These are phyloP conservation scores for Zasmidium angulare DNA, from an alignment of 2,329 filamentous ascomycete genomes.

Conservation along the genomic window DNA sequence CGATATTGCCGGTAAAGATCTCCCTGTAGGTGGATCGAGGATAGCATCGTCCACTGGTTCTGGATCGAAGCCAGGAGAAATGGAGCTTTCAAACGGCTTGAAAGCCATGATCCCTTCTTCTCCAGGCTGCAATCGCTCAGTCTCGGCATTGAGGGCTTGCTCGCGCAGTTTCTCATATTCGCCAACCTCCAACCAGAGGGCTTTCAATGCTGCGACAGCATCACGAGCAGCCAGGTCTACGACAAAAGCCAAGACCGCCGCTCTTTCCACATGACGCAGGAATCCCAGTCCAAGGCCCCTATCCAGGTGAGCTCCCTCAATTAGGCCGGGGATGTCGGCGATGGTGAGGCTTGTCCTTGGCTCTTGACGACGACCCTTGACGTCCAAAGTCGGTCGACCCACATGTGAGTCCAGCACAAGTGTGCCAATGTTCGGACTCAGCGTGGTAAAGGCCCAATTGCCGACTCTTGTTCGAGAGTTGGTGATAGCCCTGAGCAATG, in stretches of 20 bases:
- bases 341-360: slow-evolving; percentile 81
- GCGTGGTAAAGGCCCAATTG: slow-evolving; percentile 94
- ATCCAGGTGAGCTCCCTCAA: slow-evolving; percentile 89
- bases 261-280: slow-evolving; percentile 89
- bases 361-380: slow-evolving; percentile 49
- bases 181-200: slow-evolving; percentile 86
- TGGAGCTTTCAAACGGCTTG: slow-evolving; percentile 45
- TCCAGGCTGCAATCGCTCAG: slow-evolving; percentile 53
- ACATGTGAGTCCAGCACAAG: slow-evolving; percentile 87
- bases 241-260: slow-evolving; percentile 89
- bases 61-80: slow-evolving; percentile 33
- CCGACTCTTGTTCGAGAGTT: slow-evolving; percentile 87
- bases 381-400: slow-evolving; percentile 64
- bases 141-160: slow-evolving; percentile 65
- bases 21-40: slow-evolving; percentile 24
- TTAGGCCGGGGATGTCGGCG: slow-evolving; percentile 91
- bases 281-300: slow-evolving; percentile 89
- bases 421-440: slow-evolving; percentile 93
- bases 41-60: slow-evolving; percentile 27
- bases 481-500: slow-evolving; percentile 80
- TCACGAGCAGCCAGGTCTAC: slow-evolving; percentile 80
- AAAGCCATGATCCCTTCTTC: slow-evolving; percentile 43
- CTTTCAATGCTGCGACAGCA: slow-evolving; percentile 73
- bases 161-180: slow-evolving; percentile 82
- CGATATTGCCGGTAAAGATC: slow-evolving; percentile 46